Conservation (phyloP, 106 monocot species). For the Chionographis japonica region DNA sequence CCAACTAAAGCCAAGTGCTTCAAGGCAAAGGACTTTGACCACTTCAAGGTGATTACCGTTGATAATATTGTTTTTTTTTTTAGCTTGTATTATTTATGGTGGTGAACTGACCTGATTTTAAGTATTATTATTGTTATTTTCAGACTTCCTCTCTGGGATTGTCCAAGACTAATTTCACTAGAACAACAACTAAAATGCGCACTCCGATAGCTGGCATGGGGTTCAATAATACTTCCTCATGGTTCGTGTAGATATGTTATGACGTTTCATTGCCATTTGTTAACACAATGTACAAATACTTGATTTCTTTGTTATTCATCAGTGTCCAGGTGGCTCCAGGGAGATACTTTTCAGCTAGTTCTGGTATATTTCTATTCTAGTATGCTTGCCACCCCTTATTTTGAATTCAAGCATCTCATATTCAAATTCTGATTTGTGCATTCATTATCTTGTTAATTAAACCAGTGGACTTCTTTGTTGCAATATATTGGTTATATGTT, state of each 20-base stretch:
- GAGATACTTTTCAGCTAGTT: conserved; percentile 31
- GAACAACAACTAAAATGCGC: not conserved
- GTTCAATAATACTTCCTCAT: conserved; percentile 11
- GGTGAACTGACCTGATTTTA: not conserved
- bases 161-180: not conserved
- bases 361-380: conserved; percentile 24
- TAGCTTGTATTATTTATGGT: not conserved
- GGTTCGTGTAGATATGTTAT: conserved; percentile 18
- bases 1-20: not conserved
- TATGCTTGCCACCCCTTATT: not conserved
- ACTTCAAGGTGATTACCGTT: conserved; percentile 7
- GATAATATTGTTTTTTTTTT: not conserved
- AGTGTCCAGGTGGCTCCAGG: conserved; percentile 21
- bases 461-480: too few relatives aligned
- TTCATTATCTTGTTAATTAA: not conserved
- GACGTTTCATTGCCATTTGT: not conserved
- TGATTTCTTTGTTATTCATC: conserved; percentile 15
- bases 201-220: conserved; percentile 9
- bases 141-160: conserved; percentile 16
- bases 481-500: too few relatives aligned
- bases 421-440: not conserved
- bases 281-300: not conserved
- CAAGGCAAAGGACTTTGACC: conserved; percentile 16
- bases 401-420: not conserved
- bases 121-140: not conserved